phyloP scores from a whole-genome alignment of 2,329 filamentous ascomycete genomes.

The Coniochaeta sp. region DNA sequence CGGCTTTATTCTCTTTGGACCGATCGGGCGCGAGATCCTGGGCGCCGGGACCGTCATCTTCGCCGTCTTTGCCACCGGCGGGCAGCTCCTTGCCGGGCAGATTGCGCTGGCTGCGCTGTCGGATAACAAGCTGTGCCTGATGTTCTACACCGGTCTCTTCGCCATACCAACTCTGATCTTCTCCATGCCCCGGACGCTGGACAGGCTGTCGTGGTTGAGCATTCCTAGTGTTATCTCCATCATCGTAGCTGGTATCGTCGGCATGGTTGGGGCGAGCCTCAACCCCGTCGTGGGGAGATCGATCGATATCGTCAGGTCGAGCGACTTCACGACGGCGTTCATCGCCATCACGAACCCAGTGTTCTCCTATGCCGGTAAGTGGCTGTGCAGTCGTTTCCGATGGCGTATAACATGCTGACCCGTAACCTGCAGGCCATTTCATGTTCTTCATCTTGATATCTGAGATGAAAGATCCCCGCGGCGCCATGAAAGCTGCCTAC shows the following conservation, averaged over 20 bases:
- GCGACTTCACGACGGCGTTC: slow-evolving; percentile 35
- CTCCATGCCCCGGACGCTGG: slow-evolving; percentile 41
- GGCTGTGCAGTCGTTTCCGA: not conserved
- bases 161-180: slow-evolving; percentile 36
- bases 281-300: slow-evolving; percentile 27
- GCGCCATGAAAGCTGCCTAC: slow-evolving; percentile 44
- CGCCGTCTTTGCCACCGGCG: slow-evolving; percentile 41
- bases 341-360: slow-evolving; percentile 43
- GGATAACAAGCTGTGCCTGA: slow-evolving; percentile 36
- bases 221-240: slow-evolving; percentile 38
- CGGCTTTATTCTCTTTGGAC: slow-evolving; percentile 45
- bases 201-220: slow-evolving; percentile 38
- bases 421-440: slow-evolving; percentile 27
- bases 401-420: not conserved
- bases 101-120: slow-evolving; percentile 39
- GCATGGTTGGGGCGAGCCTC: slow-evolving; percentile 40
- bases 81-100: slow-evolving; percentile 43
- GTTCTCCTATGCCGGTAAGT: slow-evolving; percentile 38
- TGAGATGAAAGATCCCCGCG: slow-evolving; percentile 42
- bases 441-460: slow-evolving; percentile 48
- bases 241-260: slow-evolving; percentile 39
- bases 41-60: slow-evolving; percentile 42
- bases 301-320: slow-evolving; percentile 28
- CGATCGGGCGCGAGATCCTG: slow-evolving; percentile 40
- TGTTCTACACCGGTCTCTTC: slow-evolving; percentile 44